Base-by-base conservation (phyloP, 805 yeast species). In the Zygotorulaspora danielsina region DNA sequence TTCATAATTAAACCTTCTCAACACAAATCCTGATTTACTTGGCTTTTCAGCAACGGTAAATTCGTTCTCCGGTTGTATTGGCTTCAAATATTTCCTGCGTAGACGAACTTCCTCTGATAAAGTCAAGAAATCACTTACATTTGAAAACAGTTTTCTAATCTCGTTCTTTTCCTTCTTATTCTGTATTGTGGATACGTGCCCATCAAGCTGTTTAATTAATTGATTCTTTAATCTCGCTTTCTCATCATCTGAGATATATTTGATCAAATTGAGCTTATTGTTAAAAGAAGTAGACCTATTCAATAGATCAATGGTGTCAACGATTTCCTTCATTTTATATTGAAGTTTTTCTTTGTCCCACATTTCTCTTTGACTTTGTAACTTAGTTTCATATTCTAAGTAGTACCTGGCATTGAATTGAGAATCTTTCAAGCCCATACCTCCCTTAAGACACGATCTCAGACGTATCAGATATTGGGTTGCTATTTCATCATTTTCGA, bases 1-100 rank as follows among this genome's bases (percentile, higher is more conserved):
- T 16, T 64, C 70, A 39, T 78, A 75, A 57, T 85, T 79, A 73
- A 80, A 85, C 41, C 79, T 72, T 49, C 74, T 73, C 39, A 74
- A 67, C 27, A 69, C 61, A 13, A 75, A 70, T 17, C 72, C 70
- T 53, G 78, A 78, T 42, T 75, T 75, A 43, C 61, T 64, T n/a
- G 70, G 66, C 27, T 66, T 40, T 53, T 68, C 42, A 28, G 55
- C 48, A 10, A 70, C 50, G 15, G 72, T 43, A 2, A 22, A 72
- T 12, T 67, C 68, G 8, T 67, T 52, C 51, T 73, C 76, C 2
- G 88, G 81, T 43, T 71, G 54, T 3, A 78, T 74, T 6, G 74
- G 69, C 41, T 81, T 81, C 50, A 81, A 63, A 64, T 60, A 84
- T 45, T 56, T 61, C 45, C 71, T 63, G 34, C 65, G 72, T 44